Evolutionary conservation across 2,329 filamentous ascomycete species (phyloP), one percentile per base, ranked within the genome.

Genomic region (Diaporthe eres): DNA sequence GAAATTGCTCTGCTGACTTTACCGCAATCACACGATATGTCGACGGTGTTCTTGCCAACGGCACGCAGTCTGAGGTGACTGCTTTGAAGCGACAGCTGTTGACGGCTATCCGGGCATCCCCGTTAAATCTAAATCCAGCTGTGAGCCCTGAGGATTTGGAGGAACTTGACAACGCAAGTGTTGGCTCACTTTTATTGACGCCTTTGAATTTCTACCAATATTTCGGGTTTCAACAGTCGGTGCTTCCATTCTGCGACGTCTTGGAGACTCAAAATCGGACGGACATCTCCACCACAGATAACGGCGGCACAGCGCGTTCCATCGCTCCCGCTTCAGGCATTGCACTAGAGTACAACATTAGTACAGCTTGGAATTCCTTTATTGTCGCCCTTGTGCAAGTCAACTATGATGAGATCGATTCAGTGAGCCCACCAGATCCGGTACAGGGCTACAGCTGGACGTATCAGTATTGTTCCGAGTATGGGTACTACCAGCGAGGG

Each of bases 1-100:
- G 68, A 25, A 78, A 78, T 42, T 78, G 77, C 75, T 71, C 77
- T 25, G 63, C 77, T 13, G 77, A 78, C 60, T 72, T 77, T 22
- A 74, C 68, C 10, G 70, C 77, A 13, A 58, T 75, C 22, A 68
- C 75, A 7, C 25, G 60, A 19, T 57, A 75, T 22, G 73, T 77
- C 47, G 77, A 77, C n/a, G 28, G 47, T 5, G 39, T 78, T 4
- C 57, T 77, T 19, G 63, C 60, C 44, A 63, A 57, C 28, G 72
- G 70, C 39, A 73, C 72, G 37, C 9, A 34, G 25, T 31, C 39
- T 8, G 65, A 60, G 9, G 53, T 75, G 22, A 65, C 10, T 22
- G n/a, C 61, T n/a, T 22, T 77, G 17, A 74, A 76, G 71, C 37
- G 28, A 31, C 31, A 57, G 47, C 60, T 74, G 19, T 58, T 61